Evolutionary conservation across 179 eudicot genomes (phyloP).

Genomic region (Actinidia chinensis): DNA sequence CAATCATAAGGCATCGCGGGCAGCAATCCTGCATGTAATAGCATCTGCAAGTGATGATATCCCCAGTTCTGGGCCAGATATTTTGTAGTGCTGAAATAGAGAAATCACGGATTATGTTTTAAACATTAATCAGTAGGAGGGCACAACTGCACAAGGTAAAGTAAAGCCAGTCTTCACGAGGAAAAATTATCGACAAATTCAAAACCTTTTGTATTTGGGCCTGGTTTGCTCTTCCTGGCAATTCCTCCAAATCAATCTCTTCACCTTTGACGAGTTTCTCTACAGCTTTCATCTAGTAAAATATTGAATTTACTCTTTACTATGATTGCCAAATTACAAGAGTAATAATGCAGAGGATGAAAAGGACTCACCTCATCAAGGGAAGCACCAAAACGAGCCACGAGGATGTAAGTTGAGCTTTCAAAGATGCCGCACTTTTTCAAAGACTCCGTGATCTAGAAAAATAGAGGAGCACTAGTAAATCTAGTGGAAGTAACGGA

Average conservation of each 20-base stretch:
- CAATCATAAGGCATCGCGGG: conserved; percentile 71
- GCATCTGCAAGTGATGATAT: conserved; percentile 79
- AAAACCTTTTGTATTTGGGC: conserved; percentile 74
- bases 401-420: conserved; percentile 65
- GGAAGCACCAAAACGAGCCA: conserved; percentile 73
- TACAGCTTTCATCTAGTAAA: conserved; percentile 53
- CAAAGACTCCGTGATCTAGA: conserved; percentile 84
- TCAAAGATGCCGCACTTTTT: conserved; percentile 93
- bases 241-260: conserved; percentile 70
- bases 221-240: conserved; percentile 61
- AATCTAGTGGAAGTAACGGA: background rate
- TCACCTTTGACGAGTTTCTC: conserved; percentile 61
- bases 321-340: background rate
- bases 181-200: background rate
- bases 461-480: background rate
- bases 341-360: background rate
- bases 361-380: conserved; percentile 47
- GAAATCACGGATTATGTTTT: background rate
- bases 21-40: conserved; percentile 83
- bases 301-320: background rate
- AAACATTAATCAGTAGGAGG: background rate
- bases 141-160: background rate
- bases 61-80: conserved; percentile 57
- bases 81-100: conserved; percentile 72
- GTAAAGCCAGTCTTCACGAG: no score